Evolutionary conservation across 257 asterid genomes (phyloP), one percentile per base, ranked within the genome.

Genomic region (Rauvolfia tetraphylla): DNA sequence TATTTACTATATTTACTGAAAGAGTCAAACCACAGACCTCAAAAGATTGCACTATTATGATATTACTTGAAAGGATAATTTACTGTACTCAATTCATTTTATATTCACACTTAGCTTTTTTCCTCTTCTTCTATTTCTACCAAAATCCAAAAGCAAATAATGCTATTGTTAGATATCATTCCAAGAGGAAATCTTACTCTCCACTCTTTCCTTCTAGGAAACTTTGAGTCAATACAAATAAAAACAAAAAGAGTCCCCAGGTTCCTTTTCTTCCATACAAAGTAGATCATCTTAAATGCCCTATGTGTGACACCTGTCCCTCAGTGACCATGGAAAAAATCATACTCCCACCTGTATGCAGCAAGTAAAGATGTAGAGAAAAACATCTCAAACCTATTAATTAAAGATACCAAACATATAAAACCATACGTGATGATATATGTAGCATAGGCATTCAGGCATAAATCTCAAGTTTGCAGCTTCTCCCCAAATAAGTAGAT

Each of bases 401-500:
- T 10, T 29, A 11, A 33, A 34, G 12, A 20, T 65, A 3, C 29
- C 25, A 65, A 38, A 48, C 18, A 31, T 42, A 8, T 17, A 39
- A 68, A 68, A 71, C 58, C 92, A 49, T 91, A 95, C 99, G 82
- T 92, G 96, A 83, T 95, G 99, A 84, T 92, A 95, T 72, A 95
- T 95, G 81, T 87, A 95, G 89, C 98, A 92, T 59, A 95, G 92
- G 87, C 98, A 92, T 87, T 95, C 98, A 38, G 98, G 99, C 99
- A 95, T 91, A 76, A 92, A 95, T 85, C 99, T 87, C 86, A 95
- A 86, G 85, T 95, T 95, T 65, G 99, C 98, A 82, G 98, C 97
- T 83, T 95, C 99, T 57, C 99, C 99, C 99, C 99, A 95, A 41
- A 95, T 95, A 81, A 95, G 97, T 85, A 95, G 99, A 88, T 95